Conservation (phyloP, 441 rosid genomes). For the Adansonia rubrostipa region DNA sequence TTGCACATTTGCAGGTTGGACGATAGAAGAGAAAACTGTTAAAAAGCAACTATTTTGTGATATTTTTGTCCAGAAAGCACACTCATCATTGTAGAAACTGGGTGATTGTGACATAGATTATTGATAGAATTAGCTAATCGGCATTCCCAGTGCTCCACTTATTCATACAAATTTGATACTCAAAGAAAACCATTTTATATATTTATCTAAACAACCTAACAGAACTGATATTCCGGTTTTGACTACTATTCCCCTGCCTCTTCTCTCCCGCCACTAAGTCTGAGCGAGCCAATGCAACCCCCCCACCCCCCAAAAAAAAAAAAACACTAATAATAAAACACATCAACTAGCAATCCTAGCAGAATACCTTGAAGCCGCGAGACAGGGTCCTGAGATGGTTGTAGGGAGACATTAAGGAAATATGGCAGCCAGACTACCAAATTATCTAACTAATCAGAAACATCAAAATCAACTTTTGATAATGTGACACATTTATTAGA, state of each 20-base stretch:
- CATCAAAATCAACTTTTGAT: neutral
- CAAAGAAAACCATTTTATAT: neutral
- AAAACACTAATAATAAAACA: neutral
- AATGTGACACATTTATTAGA: neutral
- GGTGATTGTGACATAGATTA: neutral
- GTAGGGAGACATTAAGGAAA: neutral
- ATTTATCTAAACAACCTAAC: neutral
- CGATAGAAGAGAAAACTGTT: neutral
- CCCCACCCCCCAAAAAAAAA: neutral
- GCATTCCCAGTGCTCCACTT: neutral
- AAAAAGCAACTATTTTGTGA: neutral
- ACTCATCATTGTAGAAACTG: constrained; percentile 2
- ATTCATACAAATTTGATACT: neutral
- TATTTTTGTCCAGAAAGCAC: neutral
- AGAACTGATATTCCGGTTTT: neutral
- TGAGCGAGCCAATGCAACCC: neutral
- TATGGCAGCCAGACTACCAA: neutral
- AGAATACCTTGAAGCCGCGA: neutral
- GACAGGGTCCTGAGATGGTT: neutral
- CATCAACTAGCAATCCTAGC: neutral
- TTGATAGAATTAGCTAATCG: neutral
- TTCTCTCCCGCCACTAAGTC: neutral
- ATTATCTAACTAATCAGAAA: neutral
- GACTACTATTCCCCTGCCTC: neutral
- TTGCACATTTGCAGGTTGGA: no score